Evolutionary conservation across 768 basidiomycete species (phyloP), one percentile per base, ranked within the genome.

Genomic region (Glaciozyma antarctica): DNA sequence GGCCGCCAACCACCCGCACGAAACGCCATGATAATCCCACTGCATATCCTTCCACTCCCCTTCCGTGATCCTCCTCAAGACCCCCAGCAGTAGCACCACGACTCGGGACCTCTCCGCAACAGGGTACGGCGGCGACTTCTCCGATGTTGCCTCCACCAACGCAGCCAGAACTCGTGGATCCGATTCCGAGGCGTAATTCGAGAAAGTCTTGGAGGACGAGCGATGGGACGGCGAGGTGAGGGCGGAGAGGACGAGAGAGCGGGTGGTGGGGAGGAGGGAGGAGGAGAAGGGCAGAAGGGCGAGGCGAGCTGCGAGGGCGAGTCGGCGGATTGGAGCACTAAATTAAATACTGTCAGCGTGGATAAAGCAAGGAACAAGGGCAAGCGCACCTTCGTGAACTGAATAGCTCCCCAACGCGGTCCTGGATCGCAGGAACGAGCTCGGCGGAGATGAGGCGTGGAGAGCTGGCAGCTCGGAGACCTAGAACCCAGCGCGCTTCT

Each of bases 321-420:
- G 67, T 1, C 49, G 32, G 6, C 61, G 47, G 56, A 60, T 34
- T 4, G 44, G 28, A 0, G 60, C 22, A 12, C 61, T 62, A 55
- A n/a, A 21, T 4, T 22, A 28, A 26, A 7, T n/a, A 19, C 17
- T 22, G 12, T 51, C 9, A 26, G 56, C 13, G 24, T 12, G 7
- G 0, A 17, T 2, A 16, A 34, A 43, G 30, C 26, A 12, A n/a
- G 34, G 28, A 21, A 16, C 19, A 26, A 41, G 21, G 16, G 30
- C 24, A 7, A 22, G 24, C 62, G 47, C 5, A 57, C 56, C 48
- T 16, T 16, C 22, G 1, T 2, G 47, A 12, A 2, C 22, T 2
- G 26, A 67, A 47, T 1, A 68, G 45, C 41, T 63, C 68, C n/a
- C 63, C 21, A 2, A 65, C 53, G 1, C 61, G 45, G 24, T 65